Evolutionary conservation across 2,329 filamentous ascomycete species (phyloP).

Genomic region (Penicillium digitatum): DNA sequence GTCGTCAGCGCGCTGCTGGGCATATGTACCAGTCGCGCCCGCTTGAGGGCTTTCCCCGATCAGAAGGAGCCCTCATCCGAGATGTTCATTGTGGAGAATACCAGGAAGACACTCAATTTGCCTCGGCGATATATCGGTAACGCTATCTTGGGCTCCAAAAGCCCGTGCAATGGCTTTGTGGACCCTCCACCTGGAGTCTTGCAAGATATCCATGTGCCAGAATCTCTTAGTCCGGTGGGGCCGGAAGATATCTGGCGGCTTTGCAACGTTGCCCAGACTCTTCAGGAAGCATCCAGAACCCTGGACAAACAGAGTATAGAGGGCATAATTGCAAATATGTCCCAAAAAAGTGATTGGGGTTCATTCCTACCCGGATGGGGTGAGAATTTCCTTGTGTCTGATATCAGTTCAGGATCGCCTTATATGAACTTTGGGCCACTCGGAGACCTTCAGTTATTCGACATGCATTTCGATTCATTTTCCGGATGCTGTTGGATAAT

Average conservation of each 20-base stretch:
- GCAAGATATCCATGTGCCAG: not conserved
- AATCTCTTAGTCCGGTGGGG: not conserved
- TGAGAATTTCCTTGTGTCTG: not conserved
- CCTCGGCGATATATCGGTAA: not conserved
- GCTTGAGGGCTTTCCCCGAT: not conserved
- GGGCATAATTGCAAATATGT: not conserved
- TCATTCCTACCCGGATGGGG: not conserved
- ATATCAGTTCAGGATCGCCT: not conserved
- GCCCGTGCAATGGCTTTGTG: not conserved
- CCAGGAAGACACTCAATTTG: not conserved
- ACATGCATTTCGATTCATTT: not conserved
- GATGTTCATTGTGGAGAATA: not conserved
- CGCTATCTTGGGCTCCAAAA: not conserved
- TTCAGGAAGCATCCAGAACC: not conserved
- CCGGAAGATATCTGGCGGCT: not conserved
- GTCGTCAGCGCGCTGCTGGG: not conserved
- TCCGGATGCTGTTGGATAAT: not conserved
- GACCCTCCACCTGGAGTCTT: not conserved
- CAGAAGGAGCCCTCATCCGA: not conserved
- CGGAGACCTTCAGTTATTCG: not conserved
- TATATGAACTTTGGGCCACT: not conserved
- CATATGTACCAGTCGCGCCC: not conserved
- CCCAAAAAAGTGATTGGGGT: not conserved
- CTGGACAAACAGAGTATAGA: not conserved
- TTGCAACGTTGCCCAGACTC: not conserved